Evolutionary conservation across 164 flowering plant species (phyloP).

Genomic region (Saururus chinensis): DNA sequence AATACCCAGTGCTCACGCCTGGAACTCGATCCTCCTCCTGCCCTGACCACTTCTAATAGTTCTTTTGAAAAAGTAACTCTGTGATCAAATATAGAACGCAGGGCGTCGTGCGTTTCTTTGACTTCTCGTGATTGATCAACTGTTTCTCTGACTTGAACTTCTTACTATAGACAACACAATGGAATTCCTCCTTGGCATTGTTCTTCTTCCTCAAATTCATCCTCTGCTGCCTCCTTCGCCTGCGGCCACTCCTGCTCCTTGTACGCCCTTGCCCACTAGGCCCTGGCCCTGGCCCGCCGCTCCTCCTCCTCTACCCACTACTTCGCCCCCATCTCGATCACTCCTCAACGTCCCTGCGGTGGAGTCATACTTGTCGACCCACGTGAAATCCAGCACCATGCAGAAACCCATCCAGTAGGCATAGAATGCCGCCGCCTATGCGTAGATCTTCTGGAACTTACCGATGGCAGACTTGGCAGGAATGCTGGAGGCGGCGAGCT

Average conservation of each 20-base stretch:
- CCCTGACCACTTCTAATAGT: too few relatives aligned
- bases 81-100: too few relatives aligned
- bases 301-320: conserved; percentile 48
- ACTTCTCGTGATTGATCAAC: conserved; percentile 97
- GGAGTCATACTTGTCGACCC: too few relatives aligned
- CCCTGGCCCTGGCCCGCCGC: conserved; percentile 49
- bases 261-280: conserved; percentile 53
- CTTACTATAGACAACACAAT: conserved; percentile 81
- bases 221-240: conserved; percentile 25
- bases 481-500: conserved; percentile 61
- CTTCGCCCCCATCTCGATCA: conserved; percentile 73
- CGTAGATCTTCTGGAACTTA: conserved; percentile 76
- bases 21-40: too few relatives aligned
- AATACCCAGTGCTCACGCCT: too few relatives aligned
- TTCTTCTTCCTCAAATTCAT: conserved; percentile 24
- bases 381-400: too few relatives aligned
- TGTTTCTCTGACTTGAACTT: conserved; percentile 96
- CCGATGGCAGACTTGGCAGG: conserved; percentile 65
- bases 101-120: too few relatives aligned
- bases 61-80: too few relatives aligned
- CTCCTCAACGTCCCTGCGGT: too few relatives aligned
- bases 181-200: conserved; percentile 34
- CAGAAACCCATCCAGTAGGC: too few relatives aligned
- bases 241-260: conserved; percentile 88
- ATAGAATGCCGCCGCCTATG: too few relatives aligned